These are phyloP conservation scores for Botrytis pseudocinerea DNA, from an alignment of 2,329 filamentous ascomycete genomes.

Conservation along the genomic window DNA sequence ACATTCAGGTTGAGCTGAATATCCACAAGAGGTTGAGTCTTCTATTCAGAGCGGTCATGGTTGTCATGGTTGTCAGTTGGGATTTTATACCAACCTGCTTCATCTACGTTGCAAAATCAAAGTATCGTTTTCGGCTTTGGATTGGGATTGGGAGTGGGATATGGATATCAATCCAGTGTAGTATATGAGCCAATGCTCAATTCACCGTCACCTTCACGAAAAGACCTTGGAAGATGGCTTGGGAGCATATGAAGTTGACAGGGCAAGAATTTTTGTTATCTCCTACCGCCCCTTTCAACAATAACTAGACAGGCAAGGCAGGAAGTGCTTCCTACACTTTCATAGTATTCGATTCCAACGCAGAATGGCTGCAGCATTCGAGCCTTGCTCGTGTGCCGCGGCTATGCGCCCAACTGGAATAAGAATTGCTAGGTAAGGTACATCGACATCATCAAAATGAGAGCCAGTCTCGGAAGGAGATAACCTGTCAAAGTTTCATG, in stretches of 20 bases:
- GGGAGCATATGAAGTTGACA: not conserved
- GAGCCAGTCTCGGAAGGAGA: not conserved
- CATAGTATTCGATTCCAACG: not conserved
- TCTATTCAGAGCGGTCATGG: not conserved
- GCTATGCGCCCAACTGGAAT: not conserved
- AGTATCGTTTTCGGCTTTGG: not conserved
- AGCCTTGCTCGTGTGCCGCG: not conserved
- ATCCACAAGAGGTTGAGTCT: not conserved
- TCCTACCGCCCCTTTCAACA: not conserved
- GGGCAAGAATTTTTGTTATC: slow-evolving; percentile 3
- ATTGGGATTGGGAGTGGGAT: too few species aligned
- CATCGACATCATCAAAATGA: not conserved
- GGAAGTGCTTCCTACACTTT: not conserved
- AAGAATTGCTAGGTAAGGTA: not conserved
- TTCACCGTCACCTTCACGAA: not conserved
- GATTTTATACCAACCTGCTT: not conserved
- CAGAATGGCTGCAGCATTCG: not conserved
- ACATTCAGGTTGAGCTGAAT: not conserved
- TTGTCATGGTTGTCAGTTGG: not conserved
- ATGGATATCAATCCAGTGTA: not conserved
- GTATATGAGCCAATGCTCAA: not conserved
- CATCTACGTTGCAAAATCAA: not conserved
- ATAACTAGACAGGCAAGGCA: not conserved
- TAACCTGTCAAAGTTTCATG: not conserved
- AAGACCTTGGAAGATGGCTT: not conserved